Evolutionary conservation across 805 yeast species (phyloP).

Genomic region (Saccharomycopsis vini): DNA sequence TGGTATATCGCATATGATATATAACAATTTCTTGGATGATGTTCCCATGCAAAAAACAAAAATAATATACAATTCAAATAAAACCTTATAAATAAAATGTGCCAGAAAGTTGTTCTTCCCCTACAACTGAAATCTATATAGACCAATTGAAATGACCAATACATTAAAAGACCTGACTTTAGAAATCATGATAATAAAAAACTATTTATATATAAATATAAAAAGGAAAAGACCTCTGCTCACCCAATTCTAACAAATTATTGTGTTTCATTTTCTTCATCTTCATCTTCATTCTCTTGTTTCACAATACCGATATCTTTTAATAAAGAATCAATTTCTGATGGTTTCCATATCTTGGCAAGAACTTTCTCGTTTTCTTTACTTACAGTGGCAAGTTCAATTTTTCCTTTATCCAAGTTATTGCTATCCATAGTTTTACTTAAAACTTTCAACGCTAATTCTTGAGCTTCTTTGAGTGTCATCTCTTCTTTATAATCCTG

Average conservation of each 20-base stretch:
- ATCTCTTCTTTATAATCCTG: conserved; percentile 89
- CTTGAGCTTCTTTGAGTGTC: conserved; percentile 65
- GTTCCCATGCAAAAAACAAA: no score
- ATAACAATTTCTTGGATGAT: no score
- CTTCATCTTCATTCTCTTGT: conserved; percentile 39
- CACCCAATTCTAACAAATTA: not conserved
- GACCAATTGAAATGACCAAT: no score
- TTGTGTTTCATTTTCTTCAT: not conserved
- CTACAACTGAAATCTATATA: no score
- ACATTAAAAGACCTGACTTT: no score
- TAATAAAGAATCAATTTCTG: conserved; percentile 66
- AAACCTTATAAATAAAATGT: no score
- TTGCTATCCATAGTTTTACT: conserved; percentile 91
- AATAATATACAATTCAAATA: no score
- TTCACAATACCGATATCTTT: conserved; percentile 61
- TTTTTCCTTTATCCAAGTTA: conserved; percentile 75
- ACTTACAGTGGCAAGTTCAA: conserved; percentile 83
- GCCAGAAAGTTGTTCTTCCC: no score
- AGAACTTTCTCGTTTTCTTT: conserved; percentile 41
- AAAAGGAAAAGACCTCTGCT: no score
- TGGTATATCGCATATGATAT: no score
- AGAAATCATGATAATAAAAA: no score
- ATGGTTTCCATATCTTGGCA: conserved; percentile 72
- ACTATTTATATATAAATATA: no score
- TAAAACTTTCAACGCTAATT: conserved; percentile 81